Evolutionary conservation across 2,329 filamentous ascomycete species (phyloP).

Genomic region (Exophiala alcalophila): DNA sequence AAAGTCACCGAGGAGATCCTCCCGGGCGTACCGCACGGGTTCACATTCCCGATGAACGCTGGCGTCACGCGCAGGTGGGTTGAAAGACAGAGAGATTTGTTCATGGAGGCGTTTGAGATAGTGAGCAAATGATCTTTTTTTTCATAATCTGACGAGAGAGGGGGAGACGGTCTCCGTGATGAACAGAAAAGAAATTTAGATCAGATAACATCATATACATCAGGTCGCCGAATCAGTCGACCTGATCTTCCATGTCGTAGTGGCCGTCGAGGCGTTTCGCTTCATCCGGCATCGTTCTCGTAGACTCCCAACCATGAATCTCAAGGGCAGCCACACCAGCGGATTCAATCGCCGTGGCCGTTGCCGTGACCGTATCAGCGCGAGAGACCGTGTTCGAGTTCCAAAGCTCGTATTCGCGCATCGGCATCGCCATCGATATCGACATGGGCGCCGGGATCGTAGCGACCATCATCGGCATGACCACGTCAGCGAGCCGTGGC

Average conservation of each 20-base stretch:
- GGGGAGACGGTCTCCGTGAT: no score
- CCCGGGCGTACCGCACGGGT: slow-evolving; percentile 17
- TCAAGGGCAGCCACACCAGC: not conserved
- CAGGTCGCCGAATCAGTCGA: slow-evolving; percentile 1
- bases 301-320: not conserved
- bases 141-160: no score
- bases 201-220: no score
- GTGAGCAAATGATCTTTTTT: no score
- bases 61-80: slow-evolving; percentile 7
- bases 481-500: slow-evolving; percentile 6
- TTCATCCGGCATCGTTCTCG: not conserved
- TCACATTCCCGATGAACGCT: slow-evolving; percentile 12
- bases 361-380: no score
- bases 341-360: not conserved
- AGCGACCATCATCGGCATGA: slow-evolving; percentile 9
- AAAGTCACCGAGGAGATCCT: slow-evolving; percentile 9
- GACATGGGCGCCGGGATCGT: not conserved
- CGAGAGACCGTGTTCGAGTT: not conserved
- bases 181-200: no score
- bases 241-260: not conserved
- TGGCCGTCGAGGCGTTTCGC: not conserved
- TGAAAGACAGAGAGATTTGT: slow-evolving; percentile 5
- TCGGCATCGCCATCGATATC: no score
- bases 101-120: slow-evolving; percentile 3
- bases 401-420: not conserved